A percentile compares a stretch with the other conserved stretches of the same genome.
Evolutionary conservation across 2,329 filamentous ascomycete species (phyloP).

Genomic region (Anthostomella pinea): DNA sequence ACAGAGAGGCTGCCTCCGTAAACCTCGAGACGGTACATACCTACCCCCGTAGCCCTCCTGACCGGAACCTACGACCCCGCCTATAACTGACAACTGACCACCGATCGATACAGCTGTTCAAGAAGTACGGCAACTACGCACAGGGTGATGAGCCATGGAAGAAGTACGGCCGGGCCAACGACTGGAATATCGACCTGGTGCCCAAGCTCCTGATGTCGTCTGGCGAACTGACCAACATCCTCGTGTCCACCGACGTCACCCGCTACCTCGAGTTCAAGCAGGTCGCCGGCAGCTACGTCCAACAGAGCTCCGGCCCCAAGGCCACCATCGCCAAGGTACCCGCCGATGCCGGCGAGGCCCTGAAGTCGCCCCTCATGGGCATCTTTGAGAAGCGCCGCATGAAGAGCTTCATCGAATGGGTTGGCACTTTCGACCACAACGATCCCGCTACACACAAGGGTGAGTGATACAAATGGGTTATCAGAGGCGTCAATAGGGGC

Average conservation of each 20-base stretch:
- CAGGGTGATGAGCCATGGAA: constrained; percentile 90
- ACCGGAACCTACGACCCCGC: constrained; percentile 4
- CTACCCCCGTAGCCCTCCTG: constrained; percentile 10
- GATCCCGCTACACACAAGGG: constrained; percentile 88
- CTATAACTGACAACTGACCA: constrained; percentile 9
- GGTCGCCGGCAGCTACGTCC: constrained; percentile 93
- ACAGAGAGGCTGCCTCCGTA: constrained; percentile 88
- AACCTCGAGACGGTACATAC: constrained; percentile 84
- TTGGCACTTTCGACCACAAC: constrained; percentile 78
- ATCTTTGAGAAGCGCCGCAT: constrained; percentile 97
- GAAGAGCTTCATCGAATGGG: constrained; percentile 95
- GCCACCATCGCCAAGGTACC: constrained; percentile 96
- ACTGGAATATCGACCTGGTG: constrained; percentile 99
- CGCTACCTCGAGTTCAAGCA: constrained; percentile 90
- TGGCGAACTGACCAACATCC: constrained; percentile 96
- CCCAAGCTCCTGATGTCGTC: constrained; percentile 99
- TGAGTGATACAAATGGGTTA: constrained; percentile 39
- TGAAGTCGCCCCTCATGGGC: constrained; percentile 92
- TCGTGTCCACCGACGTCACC: constrained; percentile 91
- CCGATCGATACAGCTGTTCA: constrained; percentile 63
- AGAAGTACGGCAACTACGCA: constrained; percentile 84
- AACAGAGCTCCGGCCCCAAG: constrained; percentile 78
- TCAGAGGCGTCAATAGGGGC: neutral
- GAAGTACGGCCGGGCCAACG: constrained; percentile 92
- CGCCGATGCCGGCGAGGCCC: constrained; percentile 84